Evolutionary conservation across 805 yeast genomes (phyloP).

Genomic region (Starmerella davenportii): DNA sequence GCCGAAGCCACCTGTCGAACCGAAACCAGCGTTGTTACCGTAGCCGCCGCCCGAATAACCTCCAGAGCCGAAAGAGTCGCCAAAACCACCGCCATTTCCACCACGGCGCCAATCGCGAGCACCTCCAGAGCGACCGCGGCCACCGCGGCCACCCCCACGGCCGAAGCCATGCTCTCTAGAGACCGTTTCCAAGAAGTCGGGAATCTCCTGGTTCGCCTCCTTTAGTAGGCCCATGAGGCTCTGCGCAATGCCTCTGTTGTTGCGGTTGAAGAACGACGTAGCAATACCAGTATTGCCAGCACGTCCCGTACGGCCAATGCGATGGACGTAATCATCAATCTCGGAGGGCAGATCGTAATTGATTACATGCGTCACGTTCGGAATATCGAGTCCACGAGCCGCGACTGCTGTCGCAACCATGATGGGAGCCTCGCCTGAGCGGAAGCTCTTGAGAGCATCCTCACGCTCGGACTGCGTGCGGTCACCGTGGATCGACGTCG

Average conservation of each 20-base stretch:
- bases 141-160: conserved; percentile 36
- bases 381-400: conserved; percentile 99
- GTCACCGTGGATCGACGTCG: conserved; percentile 98
- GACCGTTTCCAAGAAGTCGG: conserved; percentile 64
- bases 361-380: conserved; percentile 93
- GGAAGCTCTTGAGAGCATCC: conserved; percentile 86
- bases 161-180: conserved; percentile 54
- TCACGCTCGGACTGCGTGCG: conserved; percentile 97
- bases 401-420: conserved; percentile 99
- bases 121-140: conserved; percentile 27
- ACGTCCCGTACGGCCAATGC: conserved; percentile 99
- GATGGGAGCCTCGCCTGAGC: conserved; percentile 78
- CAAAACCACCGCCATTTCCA: conserved; percentile 16
- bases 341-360: conserved; percentile 94
- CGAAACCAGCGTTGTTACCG: conserved; percentile 14
- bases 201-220: conserved; percentile 97
- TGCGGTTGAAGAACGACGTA: conserved; percentile 95
- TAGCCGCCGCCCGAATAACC: conserved; percentile 11
- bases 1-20: conserved; percentile 17
- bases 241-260: conserved; percentile 73
- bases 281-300: conserved; percentile 99
- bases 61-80: conserved; percentile 17
- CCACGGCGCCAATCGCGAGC: conserved; percentile 21
- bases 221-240: conserved; percentile 70
- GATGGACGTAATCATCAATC: conserved; percentile 95